Evolutionary conservation across 768 basidiomycete species (phyloP), one percentile per base, ranked within the genome.

Genomic region (Agaricus blazei): DNA sequence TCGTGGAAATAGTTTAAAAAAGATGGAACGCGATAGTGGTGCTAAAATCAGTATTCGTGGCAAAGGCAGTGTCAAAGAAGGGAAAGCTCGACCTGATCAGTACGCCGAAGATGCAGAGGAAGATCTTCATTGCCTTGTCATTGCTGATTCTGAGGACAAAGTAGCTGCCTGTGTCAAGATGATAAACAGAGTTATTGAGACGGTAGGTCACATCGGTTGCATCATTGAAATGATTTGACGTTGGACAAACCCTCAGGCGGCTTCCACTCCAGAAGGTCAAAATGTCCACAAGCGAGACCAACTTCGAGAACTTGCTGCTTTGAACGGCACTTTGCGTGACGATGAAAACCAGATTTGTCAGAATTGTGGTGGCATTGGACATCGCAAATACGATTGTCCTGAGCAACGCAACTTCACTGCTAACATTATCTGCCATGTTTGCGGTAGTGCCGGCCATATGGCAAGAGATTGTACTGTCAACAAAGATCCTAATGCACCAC

Each of bases 291-390:
- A 99, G 71, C 90, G 96, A 51, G 98, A 96, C 66, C 97, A 99
- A 72, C 85, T 99, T 44, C 91, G 97, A 63, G 97, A 99, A 69
- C 82, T 99, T 45, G 97, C 97, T 15, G 94, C 94, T 19, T 75
- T 99, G 54, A 99, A 99, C 67, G 97, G 97, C 73, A 99, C 97
- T 44, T 86, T 99, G 54, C 94, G 97, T 63, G 97, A 99, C 66
- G 97, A 99, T 69, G 97, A 99, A 76, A 98, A 98, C 67, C 97
- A 99, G 72, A 86, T 98, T 59, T 99, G 97, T 75, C 95, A 98
- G 75, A 96, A 96, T 67, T 95, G 91, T 69, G 93, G 90, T 66
- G 87, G 87, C 51, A 82, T 93, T 60, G 94, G 94, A 57, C 95
- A 98, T 68, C 88, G 96, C 72, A 95, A 98, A 84, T 98, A 93